A percentile compares a stretch with the other conserved stretches of the same genome.
Conservation (phyloP, 176 grass and related monocot species). For the Carex parvula region DNA sequence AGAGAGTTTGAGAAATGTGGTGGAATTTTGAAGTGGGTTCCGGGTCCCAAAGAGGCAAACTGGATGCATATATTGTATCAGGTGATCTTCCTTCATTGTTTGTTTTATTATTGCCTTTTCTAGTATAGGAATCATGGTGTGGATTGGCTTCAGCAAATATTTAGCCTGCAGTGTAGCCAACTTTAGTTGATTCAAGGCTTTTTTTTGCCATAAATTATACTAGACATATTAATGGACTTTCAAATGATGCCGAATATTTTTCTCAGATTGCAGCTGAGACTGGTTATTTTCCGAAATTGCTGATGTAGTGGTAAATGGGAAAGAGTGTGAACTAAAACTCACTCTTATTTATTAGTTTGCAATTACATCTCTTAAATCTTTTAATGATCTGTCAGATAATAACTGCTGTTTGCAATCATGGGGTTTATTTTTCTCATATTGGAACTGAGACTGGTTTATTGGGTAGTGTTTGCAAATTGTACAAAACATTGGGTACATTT, state of each 20-base stretch:
- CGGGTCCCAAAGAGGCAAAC: slow-evolving; percentile 75
- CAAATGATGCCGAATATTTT: not conserved
- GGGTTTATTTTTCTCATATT: not conserved
- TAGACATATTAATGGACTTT: not conserved
- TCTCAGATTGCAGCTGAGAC: not conserved
- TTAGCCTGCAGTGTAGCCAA: not conserved
- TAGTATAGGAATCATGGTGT: not conserved
- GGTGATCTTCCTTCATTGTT: slow-evolving; percentile 33
- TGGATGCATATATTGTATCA: slow-evolving; percentile 91
- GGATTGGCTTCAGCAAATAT: not conserved
- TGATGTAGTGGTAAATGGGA: not conserved
- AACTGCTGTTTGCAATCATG: not conserved
- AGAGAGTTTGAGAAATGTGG: slow-evolving; percentile 97
- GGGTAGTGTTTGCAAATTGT: not conserved
- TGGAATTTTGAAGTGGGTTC: slow-evolving; percentile 57
- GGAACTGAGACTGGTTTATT: not conserved
- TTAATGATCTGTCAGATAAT: not conserved
- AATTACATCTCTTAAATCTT: not conserved
- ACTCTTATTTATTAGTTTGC: not conserved
- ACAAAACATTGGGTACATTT: not conserved
- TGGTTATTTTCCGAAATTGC: not conserved
- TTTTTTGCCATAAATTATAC: not conserved
- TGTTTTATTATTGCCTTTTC: not conserved
- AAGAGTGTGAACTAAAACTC: not conserved
- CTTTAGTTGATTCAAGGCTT: not conserved